Evolutionary conservation across 176 grass and related monocot species (phyloP).

Genomic region (Oryza nivara): DNA sequence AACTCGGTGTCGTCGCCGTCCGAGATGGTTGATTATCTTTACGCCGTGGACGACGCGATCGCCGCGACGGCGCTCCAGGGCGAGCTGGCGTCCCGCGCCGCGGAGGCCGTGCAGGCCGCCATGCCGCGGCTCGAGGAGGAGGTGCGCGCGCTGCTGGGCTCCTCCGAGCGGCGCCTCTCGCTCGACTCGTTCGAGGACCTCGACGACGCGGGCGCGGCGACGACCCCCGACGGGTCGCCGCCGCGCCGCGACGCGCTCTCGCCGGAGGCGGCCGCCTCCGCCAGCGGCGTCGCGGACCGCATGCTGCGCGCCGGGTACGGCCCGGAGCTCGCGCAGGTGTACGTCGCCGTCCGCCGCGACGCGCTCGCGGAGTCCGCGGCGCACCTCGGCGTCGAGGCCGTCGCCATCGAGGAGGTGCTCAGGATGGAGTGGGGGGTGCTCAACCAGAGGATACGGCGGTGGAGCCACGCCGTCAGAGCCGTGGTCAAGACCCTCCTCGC

Average conservation of each 20-base stretch:
- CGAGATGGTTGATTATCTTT: conserved; percentile 34
- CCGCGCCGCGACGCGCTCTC: conserved; percentile 38
- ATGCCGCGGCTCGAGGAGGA: conserved; percentile 85
- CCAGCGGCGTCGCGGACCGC: conserved; percentile 45
- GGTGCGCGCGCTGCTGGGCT: conserved; percentile 59
- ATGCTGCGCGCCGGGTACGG: conserved; percentile 77
- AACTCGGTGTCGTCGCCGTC: neutral
- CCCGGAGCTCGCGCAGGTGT: conserved; percentile 70
- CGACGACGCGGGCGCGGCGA: conserved; percentile 25
- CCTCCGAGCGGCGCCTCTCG: conserved; percentile 39
- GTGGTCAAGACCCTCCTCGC: conserved; percentile 53
- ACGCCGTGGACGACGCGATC: conserved; percentile 62
- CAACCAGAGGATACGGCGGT: conserved; percentile 72
- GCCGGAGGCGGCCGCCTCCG: conserved; percentile 36
- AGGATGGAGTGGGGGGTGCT: conserved; percentile 68
- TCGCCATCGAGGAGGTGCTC: conserved; percentile 76
- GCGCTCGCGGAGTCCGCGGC: conserved; percentile 60
- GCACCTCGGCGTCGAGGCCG: conserved; percentile 56
- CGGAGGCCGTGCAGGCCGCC: conserved; percentile 64
- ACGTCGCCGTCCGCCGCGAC: conserved; percentile 62
- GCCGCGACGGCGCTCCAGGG: conserved; percentile 46
- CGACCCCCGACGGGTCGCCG: conserved; percentile 30
- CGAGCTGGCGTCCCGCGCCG: conserved; percentile 42
- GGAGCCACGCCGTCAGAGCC: conserved; percentile 59
- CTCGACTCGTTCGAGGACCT: conserved; percentile 40